Conservation (phyloP, 768 basidiomycete species). For the Plicaturopsis crispa region DNA sequence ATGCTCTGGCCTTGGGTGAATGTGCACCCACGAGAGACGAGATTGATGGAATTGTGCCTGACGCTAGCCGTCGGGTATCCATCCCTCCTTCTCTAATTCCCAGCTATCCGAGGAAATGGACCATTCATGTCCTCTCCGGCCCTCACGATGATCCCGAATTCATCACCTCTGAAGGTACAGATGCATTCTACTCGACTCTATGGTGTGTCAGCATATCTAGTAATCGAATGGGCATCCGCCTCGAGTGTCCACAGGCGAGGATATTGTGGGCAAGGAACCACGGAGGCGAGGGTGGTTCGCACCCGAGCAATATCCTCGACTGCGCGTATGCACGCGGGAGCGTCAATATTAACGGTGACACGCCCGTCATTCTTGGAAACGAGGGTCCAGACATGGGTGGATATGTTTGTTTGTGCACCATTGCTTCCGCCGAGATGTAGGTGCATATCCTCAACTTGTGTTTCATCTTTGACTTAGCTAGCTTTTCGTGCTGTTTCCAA, state of each 20-base stretch:
- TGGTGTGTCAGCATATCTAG: constrained; percentile 52
- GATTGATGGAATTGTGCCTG: too few species aligned
- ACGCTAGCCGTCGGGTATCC: constrained; percentile 1
- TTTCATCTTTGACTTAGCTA: not conserved
- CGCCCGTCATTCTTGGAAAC: constrained; percentile 54
- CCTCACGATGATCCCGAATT: constrained; percentile 58
- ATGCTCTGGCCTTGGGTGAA: constrained; percentile 35
- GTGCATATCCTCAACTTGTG: constrained; percentile 8
- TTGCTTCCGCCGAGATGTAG: constrained; percentile 43
- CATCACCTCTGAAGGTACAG: constrained; percentile 38
- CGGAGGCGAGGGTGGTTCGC: constrained; percentile 63
- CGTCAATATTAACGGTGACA: constrained; percentile 62
- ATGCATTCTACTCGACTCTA: constrained; percentile 39
- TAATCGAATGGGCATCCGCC: constrained; percentile 58
- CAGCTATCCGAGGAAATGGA: constrained; percentile 40
- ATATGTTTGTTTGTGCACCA: constrained; percentile 48
- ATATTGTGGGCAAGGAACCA: constrained; percentile 47
- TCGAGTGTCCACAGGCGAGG: constrained; percentile 33
- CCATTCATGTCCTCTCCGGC: constrained; percentile 47
- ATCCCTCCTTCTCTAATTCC: constrained; percentile 29
- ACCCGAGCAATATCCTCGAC: constrained; percentile 62
- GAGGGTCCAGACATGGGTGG: constrained; percentile 64
- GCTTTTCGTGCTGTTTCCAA: constrained; percentile 13
- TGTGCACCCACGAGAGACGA: constrained; percentile 18
- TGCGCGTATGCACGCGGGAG: constrained; percentile 49